Evolutionary conservation across 106 monocot genomes (phyloP).

Genomic region (Phalaenopsis equestris): DNA sequence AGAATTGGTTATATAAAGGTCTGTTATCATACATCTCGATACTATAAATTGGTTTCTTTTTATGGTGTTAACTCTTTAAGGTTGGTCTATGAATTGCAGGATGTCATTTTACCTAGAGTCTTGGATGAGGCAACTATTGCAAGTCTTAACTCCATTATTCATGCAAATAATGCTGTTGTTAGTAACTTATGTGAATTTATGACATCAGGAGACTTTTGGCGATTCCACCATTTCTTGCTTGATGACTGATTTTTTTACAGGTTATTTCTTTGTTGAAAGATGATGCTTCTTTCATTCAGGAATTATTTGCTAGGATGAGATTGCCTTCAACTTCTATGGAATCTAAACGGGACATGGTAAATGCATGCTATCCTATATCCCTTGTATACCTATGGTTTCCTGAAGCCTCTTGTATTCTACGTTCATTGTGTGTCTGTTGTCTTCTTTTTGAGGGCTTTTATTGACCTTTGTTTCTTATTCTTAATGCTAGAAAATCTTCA

Average conservation of each 20-base stretch:
- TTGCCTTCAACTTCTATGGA: conserved; percentile 51
- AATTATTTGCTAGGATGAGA: conserved; percentile 75
- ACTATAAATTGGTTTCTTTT: not conserved
- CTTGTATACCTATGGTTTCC: not conserved
- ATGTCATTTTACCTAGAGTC: conserved; percentile 77
- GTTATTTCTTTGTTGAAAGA: conserved; percentile 85
- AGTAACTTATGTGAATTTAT: conserved; percentile 26
- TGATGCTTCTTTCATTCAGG: conserved; percentile 81
- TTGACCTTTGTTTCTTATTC: not conserved
- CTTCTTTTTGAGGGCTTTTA: not conserved
- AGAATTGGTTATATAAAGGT: conserved; percentile 96
- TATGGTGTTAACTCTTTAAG: not conserved
- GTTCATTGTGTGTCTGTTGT: not conserved
- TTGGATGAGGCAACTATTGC: conserved; percentile 73
- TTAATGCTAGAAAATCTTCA: not conserved
- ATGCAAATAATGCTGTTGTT: conserved; percentile 75
- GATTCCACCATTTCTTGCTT: conserved; percentile 5
- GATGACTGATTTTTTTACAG: conserved; percentile 26
- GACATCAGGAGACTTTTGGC: not conserved
- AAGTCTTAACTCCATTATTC: conserved; percentile 76
- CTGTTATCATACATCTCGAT: conserved; percentile 9
- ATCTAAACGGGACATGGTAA: conserved; percentile 81
- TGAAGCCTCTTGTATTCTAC: not conserved
- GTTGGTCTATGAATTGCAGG: conserved; percentile 30
- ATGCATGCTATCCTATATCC: not conserved